Evolutionary conservation across 306 rosid genomes (phyloP).

Genomic region (Castanea sativa): DNA sequence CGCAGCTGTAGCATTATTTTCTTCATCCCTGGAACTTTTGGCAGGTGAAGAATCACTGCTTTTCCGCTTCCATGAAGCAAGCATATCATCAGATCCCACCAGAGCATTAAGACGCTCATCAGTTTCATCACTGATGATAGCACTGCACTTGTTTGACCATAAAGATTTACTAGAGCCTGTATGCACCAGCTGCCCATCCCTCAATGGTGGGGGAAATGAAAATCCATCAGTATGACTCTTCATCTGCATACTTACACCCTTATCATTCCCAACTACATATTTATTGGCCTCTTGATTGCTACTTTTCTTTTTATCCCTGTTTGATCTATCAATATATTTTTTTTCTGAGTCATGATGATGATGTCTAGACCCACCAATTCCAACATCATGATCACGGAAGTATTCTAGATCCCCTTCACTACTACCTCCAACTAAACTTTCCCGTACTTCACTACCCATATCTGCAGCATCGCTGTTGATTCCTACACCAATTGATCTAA

Average conservation of each 20-base stretch:
- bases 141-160: conserved; percentile 60
- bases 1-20: conserved; percentile 49
- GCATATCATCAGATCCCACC: conserved; percentile 60
- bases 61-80: conserved; percentile 65
- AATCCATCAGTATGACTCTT: conserved; percentile 58
- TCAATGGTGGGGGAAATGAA: conserved; percentile 79
- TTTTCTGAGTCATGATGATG: conserved; percentile 48
- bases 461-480: conserved; percentile 89
- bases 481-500: conserved; percentile 98
- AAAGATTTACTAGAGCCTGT: conserved; percentile 57
- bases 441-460: conserved; percentile 84
- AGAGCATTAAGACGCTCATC: conserved; percentile 55
- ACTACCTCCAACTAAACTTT: conserved; percentile 81
- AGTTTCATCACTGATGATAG: conserved; percentile 43
- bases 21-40: conserved; percentile 72
- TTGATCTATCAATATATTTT: conserved; percentile 44
- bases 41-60: conserved; percentile 78
- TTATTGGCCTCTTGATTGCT: conserved; percentile 58
- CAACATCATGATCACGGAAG: conserved; percentile 61
- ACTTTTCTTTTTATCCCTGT: conserved; percentile 50
- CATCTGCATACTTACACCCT: conserved; percentile 37
- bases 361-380: conserved; percentile 49
- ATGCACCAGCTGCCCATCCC: conserved; percentile 54
- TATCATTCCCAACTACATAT: conserved; percentile 57
- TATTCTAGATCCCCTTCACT: conserved; percentile 84